Conservation (phyloP, 805 yeast species). For the Lipomyces spencermartinsiae region DNA sequence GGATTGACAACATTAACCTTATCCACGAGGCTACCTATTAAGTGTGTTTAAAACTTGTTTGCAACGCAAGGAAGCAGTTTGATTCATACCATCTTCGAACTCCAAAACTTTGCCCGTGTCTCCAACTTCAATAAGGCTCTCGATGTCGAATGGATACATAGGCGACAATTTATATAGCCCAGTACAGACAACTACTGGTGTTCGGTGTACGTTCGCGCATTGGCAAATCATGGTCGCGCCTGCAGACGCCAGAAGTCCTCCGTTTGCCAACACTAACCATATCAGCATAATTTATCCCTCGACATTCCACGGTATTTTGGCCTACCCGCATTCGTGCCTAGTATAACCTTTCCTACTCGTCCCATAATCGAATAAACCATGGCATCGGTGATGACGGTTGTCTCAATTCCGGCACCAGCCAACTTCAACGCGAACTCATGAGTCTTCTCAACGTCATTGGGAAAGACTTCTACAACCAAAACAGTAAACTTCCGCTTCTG, state of each 20-base stretch:
- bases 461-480: constrained; percentile 87
- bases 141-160: constrained; percentile 85
- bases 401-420: constrained; percentile 84
- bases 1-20: constrained; percentile 86
- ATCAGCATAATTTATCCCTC: neutral
- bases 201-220: constrained; percentile 91
- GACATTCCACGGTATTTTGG: neutral
- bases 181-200: constrained; percentile 96
- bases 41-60: neutral
- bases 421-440: constrained; percentile 79
- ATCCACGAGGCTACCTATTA: constrained; percentile 56
- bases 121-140: constrained; percentile 85
- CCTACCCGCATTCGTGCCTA: constrained; percentile 80
- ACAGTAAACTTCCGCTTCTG: constrained; percentile 91
- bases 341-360: constrained; percentile 91
- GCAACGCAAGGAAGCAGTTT: neutral
- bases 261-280: constrained; percentile 75
- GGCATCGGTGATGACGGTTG: constrained; percentile 90
- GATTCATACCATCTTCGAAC: constrained; percentile 64
- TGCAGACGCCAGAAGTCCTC: constrained; percentile 87
- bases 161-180: constrained; percentile 94
- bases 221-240: constrained; percentile 95
- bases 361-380: constrained; percentile 96
- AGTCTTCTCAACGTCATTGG: constrained; percentile 80
- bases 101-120: constrained; percentile 88